phyloP scores from a whole-genome alignment of 2,329 filamentous ascomycete species.

The Chaetothyriales sp. region DNA sequence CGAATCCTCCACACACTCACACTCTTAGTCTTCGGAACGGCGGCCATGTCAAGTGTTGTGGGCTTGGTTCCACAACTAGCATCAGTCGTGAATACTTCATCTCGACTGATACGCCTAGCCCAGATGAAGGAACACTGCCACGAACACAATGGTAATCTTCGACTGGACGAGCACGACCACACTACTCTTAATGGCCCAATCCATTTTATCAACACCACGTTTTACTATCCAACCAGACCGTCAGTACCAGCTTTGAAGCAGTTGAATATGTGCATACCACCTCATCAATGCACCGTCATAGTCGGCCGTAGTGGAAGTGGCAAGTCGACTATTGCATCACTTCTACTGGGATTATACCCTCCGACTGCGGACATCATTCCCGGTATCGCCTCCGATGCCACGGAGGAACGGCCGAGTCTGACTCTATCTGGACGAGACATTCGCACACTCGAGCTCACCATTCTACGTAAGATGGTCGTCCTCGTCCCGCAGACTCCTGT shows the following conservation, averaged over 20 bases:
- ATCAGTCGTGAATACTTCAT: slow-evolving; percentile 57
- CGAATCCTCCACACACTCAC: slow-evolving; percentile 63
- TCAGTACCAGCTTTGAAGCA: slow-evolving; percentile 43
- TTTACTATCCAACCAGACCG: slow-evolving; percentile 54
- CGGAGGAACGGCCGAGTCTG: slow-evolving; percentile 29
- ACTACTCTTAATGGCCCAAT: slow-evolving; percentile 34
- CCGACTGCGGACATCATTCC: slow-evolving; percentile 17
- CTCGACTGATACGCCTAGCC: slow-evolving; percentile 54
- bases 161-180: slow-evolving; percentile 23
- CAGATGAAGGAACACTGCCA: slow-evolving; percentile 44
- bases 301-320: slow-evolving; percentile 80
- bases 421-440: slow-evolving; percentile 46
- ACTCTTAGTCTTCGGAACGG: slow-evolving; percentile 70
- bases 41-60: slow-evolving; percentile 56
- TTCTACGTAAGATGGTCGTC: slow-evolving; percentile 47
- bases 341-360: slow-evolving; percentile 61
- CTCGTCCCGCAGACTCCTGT: slow-evolving; percentile 52
- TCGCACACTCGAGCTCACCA: slow-evolving; percentile 43
- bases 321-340: slow-evolving; percentile 68
- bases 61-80: slow-evolving; percentile 69
- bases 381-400: neutral
- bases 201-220: slow-evolving; percentile 49
- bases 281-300: slow-evolving; percentile 58
- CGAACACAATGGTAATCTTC: slow-evolving; percentile 41
- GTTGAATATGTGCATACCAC: slow-evolving; percentile 51